Evolutionary conservation across 805 yeast genomes (phyloP), one percentile per base, ranked within the genome.

Genomic region (Blastobotrys terrestris): DNA sequence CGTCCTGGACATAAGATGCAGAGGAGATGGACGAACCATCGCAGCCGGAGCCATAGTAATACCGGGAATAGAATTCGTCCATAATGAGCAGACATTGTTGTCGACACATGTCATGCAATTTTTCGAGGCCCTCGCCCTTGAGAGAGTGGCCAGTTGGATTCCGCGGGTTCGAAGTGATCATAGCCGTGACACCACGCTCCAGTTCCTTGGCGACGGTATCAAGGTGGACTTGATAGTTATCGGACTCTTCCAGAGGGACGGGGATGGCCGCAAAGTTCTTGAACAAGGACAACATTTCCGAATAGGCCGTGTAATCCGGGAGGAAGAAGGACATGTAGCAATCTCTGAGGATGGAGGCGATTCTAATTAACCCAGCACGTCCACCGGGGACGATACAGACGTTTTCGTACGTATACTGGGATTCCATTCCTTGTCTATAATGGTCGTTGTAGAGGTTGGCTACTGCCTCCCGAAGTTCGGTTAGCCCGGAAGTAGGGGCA

Each of bases 381-480:
- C 85, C 85, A 39, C 85, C 85, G 6, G 85, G 85, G 1, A 81
- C 84, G 58, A 80, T 72, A 61, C 83, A 80, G 35, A 80, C 84
- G 60, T 80, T 80, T 60, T 79, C 81, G 62, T 66, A 57, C 13
- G 84, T 78, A 62, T 80, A 80, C 64, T 80, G 74, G n/a, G 82
- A 77, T 18, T 63, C 57, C 60, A 69, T 72, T 49, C 72, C 74
- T 53, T 72, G 60, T 58, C 85, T 74, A 63, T 79, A 80, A 18
- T 78, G 73, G 42, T 71, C 79, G 60, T 80, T 80, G 68, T 80
- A 80, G 54, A 75, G 68, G 55, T 78, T 67, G 11, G 84, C 84
- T 53, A 80, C 81, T 0, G 85, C 83, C 57, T 76, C 76, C 61
- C 85, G 70, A 53, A 80, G 68, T 40, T 72, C 77, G 59, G 68